Evolutionary conservation across 2,329 filamentous ascomycete genomes (phyloP).

Genomic region (Mycosphaerella sp.): DNA sequence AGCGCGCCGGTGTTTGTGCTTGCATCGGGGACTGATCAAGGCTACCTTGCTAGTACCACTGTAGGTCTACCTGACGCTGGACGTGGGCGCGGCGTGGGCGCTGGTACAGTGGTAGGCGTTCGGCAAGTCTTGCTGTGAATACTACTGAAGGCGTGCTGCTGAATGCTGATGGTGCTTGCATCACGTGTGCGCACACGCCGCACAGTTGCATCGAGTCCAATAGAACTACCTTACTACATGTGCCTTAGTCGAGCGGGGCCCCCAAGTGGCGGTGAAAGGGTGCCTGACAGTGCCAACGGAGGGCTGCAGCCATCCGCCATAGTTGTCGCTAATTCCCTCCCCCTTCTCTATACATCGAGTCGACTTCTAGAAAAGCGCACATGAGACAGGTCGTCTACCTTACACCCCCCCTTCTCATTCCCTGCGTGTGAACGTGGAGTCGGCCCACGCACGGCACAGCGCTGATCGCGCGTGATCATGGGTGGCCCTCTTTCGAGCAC

Average conservation of each 20-base stretch:
- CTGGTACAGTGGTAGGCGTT: slow-evolving; percentile 9
- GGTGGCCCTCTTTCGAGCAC: no score
- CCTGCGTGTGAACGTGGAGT: no score
- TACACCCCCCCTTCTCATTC: no score
- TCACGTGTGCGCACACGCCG: slow-evolving; percentile 14
- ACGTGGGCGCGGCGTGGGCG: no score
- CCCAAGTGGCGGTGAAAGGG: slow-evolving; percentile 29
- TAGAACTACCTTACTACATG: no score
- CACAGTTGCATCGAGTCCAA: slow-evolving; percentile 7
- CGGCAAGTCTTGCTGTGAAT: slow-evolving; percentile 17
- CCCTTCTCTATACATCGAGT: slow-evolving; percentile 10
- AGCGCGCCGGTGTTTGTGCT: neutral
- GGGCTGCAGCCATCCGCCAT: slow-evolving; percentile 26
- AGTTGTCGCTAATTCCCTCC: neutral
- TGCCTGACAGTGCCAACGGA: slow-evolving; percentile 26
- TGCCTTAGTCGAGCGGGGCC: slow-evolving; percentile 19
- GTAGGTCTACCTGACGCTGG: no score
- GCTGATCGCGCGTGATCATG: slow-evolving; percentile 15
- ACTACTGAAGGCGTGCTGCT: neutral
- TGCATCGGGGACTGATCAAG: neutral
- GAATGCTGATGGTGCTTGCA: neutral
- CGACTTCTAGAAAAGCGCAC: slow-evolving; percentile 27
- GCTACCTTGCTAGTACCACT: no score
- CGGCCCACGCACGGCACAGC: slow-evolving; percentile 18
- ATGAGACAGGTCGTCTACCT: slow-evolving; percentile 25